Base-by-base conservation (phyloP, 495 filamentous ascomycete species). In the Baudoinia panamericana region DNA sequence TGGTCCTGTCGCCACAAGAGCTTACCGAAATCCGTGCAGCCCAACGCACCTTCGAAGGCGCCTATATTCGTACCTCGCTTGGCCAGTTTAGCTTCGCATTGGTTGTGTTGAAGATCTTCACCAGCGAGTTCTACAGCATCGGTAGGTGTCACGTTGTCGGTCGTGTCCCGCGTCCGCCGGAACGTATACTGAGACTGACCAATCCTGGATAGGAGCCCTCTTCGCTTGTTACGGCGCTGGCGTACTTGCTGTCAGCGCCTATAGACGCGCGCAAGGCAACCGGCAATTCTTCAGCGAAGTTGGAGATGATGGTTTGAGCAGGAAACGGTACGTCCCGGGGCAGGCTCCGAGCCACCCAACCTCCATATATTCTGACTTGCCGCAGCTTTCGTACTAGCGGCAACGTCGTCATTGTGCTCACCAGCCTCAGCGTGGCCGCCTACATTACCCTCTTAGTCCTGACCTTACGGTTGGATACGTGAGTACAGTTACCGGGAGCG, bases 71-170 rank as follows among this genome's bases (percentile, higher is more conserved):
- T 36, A 97, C 90, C 0, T 84, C 88, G 0, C 76, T 96, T 23
- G 80, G 78, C 2, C 87, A 95, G 59, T 96, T 95, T 70, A 84
- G 78, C 36, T 96, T 97, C 55, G 76, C 88, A 30, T 76, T 97
- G 13, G 76, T 97, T 43, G 80, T 97, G 7, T 74, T 97, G 36
- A 92, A 88, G 63, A 93, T 97, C 59, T 96, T 96, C 66, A 95
- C 84, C 17, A 69, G 74, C 30, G 85, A 94, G 54, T 94, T 96
- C 70, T 96, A 94, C 63, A 71, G 76, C 48, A 88, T 93, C 48
- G 87, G 46, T 50, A 23, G 9, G 46, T 45, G 13, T 1, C 7
- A 7, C 8, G 3, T 33, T 16, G 9, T 2, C n/a, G n/a, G n/a
- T n/a, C n/a, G n/a, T n/a, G n/a, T n/a, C n/a, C n/a, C n/a, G n/a